Conservation (phyloP, 371 early-diverging fungal genomes). For the Mortierella sp. region DNA sequence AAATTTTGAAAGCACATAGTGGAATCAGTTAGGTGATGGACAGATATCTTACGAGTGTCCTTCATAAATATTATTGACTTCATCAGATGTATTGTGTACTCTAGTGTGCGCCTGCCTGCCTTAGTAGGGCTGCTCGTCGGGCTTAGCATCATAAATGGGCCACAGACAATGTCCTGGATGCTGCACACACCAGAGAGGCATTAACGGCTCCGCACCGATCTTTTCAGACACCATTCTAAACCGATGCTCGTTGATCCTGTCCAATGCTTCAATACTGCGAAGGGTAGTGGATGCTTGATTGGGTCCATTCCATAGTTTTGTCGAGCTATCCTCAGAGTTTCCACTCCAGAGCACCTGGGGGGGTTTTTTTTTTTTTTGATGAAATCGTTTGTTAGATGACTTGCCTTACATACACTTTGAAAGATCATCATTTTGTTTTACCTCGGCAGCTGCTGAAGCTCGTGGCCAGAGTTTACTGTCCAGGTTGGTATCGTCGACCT, state of each 20-base stretch:
- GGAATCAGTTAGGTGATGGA: too few species aligned
- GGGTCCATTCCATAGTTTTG: conserved; percentile 33
- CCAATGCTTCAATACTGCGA: conserved; percentile 67
- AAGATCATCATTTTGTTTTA: conserved; percentile 14
- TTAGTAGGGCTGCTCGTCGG: conserved; percentile 11
- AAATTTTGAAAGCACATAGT: too few species aligned
- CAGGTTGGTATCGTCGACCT: conserved; percentile 70
- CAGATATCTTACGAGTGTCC: too few species aligned
- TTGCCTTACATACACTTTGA: background rate
- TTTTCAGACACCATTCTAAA: conserved; percentile 75
- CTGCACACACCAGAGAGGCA: conserved; percentile 77
- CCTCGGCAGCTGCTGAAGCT: conserved; percentile 77
- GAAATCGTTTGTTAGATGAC: background rate
- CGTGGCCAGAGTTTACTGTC: conserved; percentile 81
- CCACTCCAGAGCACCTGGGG: conserved; percentile 73
- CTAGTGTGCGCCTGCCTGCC: too few species aligned
- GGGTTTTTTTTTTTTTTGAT: too few species aligned
- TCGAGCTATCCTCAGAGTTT: conserved; percentile 58
- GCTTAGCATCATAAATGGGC: conserved; percentile 35
- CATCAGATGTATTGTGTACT: too few species aligned
- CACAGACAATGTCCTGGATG: conserved; percentile 72
- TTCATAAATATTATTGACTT: too few species aligned
- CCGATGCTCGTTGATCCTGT: conserved; percentile 78
- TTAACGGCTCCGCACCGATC: conserved; percentile 74
- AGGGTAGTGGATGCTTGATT: conserved; percentile 57